phyloP scores from a whole-genome alignment of 441 rosid species.

The Adansonia rubrostipa region DNA sequence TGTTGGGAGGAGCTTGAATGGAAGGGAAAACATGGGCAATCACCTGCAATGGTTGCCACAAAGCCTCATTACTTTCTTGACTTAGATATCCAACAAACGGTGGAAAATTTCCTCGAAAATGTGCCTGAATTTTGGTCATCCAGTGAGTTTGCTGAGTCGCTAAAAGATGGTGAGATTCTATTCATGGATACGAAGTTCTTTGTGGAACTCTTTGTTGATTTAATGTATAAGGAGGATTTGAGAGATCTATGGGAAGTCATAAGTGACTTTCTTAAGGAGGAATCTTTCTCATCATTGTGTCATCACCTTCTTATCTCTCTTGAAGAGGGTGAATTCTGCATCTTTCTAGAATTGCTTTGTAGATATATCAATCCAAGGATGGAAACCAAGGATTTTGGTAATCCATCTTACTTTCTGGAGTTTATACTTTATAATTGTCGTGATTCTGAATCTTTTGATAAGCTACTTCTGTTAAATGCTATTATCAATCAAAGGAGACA shows the following conservation, averaged over 20 bases:
- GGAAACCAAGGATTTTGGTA: slow-evolving; percentile 37
- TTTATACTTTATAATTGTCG: slow-evolving; percentile 48
- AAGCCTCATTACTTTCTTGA: slow-evolving; percentile 96
- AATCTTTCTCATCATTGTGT: slow-evolving; percentile 64
- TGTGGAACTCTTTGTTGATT: slow-evolving; percentile 54
- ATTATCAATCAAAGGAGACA: slow-evolving; percentile 67
- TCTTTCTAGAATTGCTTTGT: slow-evolving; percentile 54
- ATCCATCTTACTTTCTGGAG: slow-evolving; percentile 61
- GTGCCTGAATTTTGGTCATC: slow-evolving; percentile 97
- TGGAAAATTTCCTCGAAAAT: slow-evolving; percentile 75
- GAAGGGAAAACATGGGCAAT: slow-evolving; percentile 96
- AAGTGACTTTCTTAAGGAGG: slow-evolving; percentile 67
- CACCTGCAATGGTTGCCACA: slow-evolving; percentile 93
- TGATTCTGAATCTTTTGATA: slow-evolving; percentile 60
- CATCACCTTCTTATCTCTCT: slow-evolving; percentile 71
- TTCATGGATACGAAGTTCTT: slow-evolving; percentile 67
- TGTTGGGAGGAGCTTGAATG: slow-evolving; percentile 98
- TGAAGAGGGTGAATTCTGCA: slow-evolving; percentile 58
- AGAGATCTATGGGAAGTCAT: slow-evolving; percentile 71
- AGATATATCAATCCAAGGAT: slow-evolving; percentile 36
- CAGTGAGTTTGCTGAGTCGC: slow-evolving; percentile 71
- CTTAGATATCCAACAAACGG: slow-evolving; percentile 68
- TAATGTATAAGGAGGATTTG: slow-evolving; percentile 71
- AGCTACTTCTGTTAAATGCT: slow-evolving; percentile 70
- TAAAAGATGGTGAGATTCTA: slow-evolving; percentile 78